phyloP scores from a whole-genome alignment of 345 rosid species.

The Salix viminalis region DNA sequence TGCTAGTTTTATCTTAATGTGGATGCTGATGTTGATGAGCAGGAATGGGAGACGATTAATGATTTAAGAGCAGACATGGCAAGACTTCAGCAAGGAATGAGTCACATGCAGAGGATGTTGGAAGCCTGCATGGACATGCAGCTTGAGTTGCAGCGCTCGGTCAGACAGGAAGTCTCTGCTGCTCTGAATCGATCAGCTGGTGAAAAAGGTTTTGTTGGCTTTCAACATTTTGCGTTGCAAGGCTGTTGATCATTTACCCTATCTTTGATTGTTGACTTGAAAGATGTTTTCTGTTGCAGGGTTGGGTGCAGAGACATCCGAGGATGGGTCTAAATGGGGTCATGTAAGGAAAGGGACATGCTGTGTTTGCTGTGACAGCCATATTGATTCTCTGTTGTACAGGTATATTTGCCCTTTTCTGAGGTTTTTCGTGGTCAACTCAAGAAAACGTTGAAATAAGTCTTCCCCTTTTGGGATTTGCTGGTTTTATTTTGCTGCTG shows the following conservation, averaged over 20 bases:
- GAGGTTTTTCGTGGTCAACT: not conserved
- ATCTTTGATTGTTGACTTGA: not conserved
- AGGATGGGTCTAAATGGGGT: conserved; percentile 90
- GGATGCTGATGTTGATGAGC: conserved; percentile 15
- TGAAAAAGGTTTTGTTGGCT: conserved; percentile 54
- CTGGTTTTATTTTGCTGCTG: not conserved
- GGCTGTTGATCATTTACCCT: not conserved
- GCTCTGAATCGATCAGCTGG: conserved; percentile 76
- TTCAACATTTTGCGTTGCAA: not conserved
- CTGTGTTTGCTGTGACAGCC: conserved; percentile 92
- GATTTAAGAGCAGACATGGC: conserved; percentile 92
- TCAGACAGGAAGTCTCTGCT: conserved; percentile 97
- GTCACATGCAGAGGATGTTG: conserved; percentile 96
- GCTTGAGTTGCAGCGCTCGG: conserved; percentile 94
- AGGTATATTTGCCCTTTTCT: conserved; percentile 43
- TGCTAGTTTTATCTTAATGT: conserved; percentile 11
- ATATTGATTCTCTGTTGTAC: conserved; percentile 91
- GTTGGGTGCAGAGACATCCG: conserved; percentile 64
- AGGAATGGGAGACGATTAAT: conserved; percentile 97
- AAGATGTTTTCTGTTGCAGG: conserved; percentile 37
- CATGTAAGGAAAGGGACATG: conserved; percentile 93
- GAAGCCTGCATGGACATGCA: conserved; percentile 99
- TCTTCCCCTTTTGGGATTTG: not conserved
- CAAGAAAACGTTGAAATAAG: no score
- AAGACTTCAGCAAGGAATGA: conserved; percentile 96